A percentile compares a stretch with the other conserved stretches of the same genome.
Evolutionary conservation across 1,139 yeast species (phyloP).

Genomic region (Geotrichum bryndzae): DNA sequence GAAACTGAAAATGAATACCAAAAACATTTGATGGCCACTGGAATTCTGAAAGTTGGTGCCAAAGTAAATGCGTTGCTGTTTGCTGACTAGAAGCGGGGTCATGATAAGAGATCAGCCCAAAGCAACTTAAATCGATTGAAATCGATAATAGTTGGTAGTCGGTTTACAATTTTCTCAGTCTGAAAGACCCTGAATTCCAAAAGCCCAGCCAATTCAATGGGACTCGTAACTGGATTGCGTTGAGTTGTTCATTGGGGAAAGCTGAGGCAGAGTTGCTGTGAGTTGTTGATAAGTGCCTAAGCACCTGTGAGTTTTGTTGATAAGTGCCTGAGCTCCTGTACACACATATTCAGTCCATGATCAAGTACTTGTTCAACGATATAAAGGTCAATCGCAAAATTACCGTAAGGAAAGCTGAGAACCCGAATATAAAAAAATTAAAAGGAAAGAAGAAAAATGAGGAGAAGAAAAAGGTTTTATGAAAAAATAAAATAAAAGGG

Average conservation of each 20-base stretch:
- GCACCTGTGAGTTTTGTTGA: background rate
- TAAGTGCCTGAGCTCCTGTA: background rate
- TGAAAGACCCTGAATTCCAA: background rate
- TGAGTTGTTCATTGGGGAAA: background rate
- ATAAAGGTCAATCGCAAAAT: background rate
- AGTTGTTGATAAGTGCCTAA: background rate
- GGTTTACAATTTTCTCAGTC: background rate
- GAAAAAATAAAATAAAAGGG: background rate
- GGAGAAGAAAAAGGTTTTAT: background rate
- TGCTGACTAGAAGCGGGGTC: background rate
- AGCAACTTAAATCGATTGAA: background rate
- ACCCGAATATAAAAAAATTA: background rate
- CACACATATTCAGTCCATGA: background rate
- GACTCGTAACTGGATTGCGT: too few species aligned
- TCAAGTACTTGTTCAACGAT: background rate
- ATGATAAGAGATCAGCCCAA: background rate
- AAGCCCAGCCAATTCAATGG: too few species aligned
- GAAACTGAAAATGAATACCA: too few species aligned
- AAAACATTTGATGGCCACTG: too few species aligned
- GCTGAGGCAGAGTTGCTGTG: background rate
- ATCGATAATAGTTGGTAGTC: background rate
- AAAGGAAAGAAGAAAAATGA: background rate
- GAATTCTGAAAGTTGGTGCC: too few species aligned
- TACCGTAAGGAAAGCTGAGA: background rate
- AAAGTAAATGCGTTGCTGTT: background rate